phyloP scores from a whole-genome alignment of 768 basidiomycete species.

The Heimioporus sp. region DNA sequence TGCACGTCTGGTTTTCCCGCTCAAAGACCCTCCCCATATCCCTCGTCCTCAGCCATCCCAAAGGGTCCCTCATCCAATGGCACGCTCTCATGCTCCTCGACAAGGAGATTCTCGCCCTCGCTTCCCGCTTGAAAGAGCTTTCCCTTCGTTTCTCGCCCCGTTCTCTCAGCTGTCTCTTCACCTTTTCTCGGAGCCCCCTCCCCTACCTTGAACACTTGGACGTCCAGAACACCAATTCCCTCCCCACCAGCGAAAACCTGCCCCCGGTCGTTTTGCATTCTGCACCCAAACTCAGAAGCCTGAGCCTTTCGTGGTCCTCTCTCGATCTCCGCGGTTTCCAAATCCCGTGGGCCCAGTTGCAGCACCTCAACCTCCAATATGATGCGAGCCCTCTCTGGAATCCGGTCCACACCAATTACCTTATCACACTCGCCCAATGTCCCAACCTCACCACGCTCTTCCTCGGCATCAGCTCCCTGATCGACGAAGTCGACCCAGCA shows the following conservation, averaged over 20 bases:
- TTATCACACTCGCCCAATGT: constrained; percentile 21
- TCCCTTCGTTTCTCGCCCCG: constrained; percentile 20
- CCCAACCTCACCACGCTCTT: constrained; percentile 26
- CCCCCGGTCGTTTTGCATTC: constrained; percentile 23
- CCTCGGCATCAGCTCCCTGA: constrained; percentile 23
- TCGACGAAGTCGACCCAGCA: constrained; percentile 14
- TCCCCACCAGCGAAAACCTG: constrained; percentile 25
- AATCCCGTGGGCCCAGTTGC: constrained; percentile 29
- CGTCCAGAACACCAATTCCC: constrained; percentile 22
- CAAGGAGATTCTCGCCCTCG: constrained; percentile 26
- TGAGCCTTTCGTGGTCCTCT: constrained; percentile 27
- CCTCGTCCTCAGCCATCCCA: constrained; percentile 20
- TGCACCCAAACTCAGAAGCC: constrained; percentile 26
- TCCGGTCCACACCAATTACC: constrained; percentile 28
- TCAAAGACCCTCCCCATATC: constrained; percentile 29
- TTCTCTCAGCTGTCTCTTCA: constrained; percentile 26
- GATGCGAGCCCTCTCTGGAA: constrained; percentile 30
- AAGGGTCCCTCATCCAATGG: constrained; percentile 22
- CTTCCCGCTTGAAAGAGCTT: constrained; percentile 18
- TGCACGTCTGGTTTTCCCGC: constrained; percentile 31
- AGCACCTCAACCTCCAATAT: constrained; percentile 26
- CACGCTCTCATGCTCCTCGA: constrained; percentile 29
- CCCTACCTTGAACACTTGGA: constrained; percentile 27
- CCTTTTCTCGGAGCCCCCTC: constrained; percentile 24
- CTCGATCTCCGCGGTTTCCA: constrained; percentile 27